Conservation (phyloP, 306 rosid genomes). For the Quercus mongolica region DNA sequence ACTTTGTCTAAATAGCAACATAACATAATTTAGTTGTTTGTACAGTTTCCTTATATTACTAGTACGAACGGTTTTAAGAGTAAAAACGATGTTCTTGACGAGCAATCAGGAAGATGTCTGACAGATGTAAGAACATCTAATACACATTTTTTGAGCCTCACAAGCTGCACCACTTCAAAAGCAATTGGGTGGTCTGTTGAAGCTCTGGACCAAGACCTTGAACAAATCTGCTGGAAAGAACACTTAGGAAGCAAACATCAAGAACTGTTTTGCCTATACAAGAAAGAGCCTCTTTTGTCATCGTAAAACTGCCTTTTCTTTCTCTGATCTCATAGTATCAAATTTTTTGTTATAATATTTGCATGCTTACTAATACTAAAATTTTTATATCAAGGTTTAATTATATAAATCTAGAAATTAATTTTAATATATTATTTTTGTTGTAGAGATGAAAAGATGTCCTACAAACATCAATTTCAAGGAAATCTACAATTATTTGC, state of each 20-base stretch:
- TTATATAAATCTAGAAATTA: background rate
- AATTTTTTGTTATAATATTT: conserved; percentile 5
- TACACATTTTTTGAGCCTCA: conserved; percentile 47
- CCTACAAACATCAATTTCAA: conserved; percentile 38
- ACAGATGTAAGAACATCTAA: conserved; percentile 27
- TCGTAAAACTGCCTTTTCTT: conserved; percentile 45
- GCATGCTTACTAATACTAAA: conserved; percentile 2
- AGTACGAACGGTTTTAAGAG: conserved; percentile 18
- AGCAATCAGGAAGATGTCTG: conserved; percentile 30
- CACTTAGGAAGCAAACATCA: conserved; percentile 28
- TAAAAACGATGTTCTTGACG: conserved; percentile 20
- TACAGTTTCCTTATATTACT: conserved; percentile 61
- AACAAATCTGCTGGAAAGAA: conserved; percentile 75
- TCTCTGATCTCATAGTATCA: conserved; percentile 16
- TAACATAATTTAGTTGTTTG: conserved; percentile 21
- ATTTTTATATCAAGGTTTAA: background rate
- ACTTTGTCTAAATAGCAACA: conserved; percentile 2
- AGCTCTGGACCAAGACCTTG: conserved; percentile 41
- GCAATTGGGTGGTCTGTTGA: conserved; percentile 75
- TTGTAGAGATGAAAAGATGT: conserved; percentile 47
- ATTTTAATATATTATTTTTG: conserved; percentile 4
- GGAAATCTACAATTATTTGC: conserved; percentile 66
- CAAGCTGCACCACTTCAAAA: conserved; percentile 50
- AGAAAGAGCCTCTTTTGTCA: conserved; percentile 49
- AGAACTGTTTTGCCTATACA: conserved; percentile 63